phyloP scores from a whole-genome alignment of 2,329 filamentous ascomycete genomes.

The Zymoseptoria passerinii region DNA sequence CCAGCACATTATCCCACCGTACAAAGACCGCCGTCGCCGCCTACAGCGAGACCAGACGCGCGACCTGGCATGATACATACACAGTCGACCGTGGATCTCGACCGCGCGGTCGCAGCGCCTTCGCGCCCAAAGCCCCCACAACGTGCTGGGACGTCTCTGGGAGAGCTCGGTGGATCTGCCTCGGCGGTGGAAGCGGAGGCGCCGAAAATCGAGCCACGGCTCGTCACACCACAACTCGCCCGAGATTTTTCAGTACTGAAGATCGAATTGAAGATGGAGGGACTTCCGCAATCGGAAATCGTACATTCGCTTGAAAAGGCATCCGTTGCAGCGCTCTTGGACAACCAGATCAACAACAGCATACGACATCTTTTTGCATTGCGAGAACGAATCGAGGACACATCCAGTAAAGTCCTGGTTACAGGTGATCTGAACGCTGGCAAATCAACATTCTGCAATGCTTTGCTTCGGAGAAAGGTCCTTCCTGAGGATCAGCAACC shows the following conservation, averaged over 20 bases:
- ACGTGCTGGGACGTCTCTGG: conserved; percentile 65
- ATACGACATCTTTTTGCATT: conserved; percentile 82
- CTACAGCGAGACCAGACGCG: conserved; percentile 41
- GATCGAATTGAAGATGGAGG: conserved; percentile 82
- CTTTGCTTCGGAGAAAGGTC: conserved; percentile 83
- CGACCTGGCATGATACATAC: conserved; percentile 58
- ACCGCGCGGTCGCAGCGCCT: conserved; percentile 27
- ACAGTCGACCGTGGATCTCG: conserved; percentile 51
- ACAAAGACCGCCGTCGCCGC: conserved; percentile 47
- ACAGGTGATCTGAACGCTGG: conserved; percentile 95
- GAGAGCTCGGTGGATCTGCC: conserved; percentile 47
- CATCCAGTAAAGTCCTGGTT: conserved; percentile 89
- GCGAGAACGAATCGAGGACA: conserved; percentile 92
- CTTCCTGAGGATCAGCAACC: conserved; percentile 95
- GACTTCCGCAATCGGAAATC: conserved; percentile 76
- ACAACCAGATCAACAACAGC: conserved; percentile 89
- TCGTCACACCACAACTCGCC: conserved; percentile 85
- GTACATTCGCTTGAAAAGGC: conserved; percentile 91
- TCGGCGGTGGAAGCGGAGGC: conserved; percentile 58
- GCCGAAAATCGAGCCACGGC: conserved; percentile 64
- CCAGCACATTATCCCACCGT: conserved; percentile 91
- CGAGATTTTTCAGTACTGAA: conserved; percentile 95
- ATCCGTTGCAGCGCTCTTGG: conserved; percentile 80
- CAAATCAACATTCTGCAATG: conserved; percentile 98
- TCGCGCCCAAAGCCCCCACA: conserved; percentile 48